A percentile compares a stretch with the other conserved stretches of the same genome.
Evolutionary conservation across 2,329 filamentous ascomycete species (phyloP).

Genomic region (Conoideocrella luteorostrata): DNA sequence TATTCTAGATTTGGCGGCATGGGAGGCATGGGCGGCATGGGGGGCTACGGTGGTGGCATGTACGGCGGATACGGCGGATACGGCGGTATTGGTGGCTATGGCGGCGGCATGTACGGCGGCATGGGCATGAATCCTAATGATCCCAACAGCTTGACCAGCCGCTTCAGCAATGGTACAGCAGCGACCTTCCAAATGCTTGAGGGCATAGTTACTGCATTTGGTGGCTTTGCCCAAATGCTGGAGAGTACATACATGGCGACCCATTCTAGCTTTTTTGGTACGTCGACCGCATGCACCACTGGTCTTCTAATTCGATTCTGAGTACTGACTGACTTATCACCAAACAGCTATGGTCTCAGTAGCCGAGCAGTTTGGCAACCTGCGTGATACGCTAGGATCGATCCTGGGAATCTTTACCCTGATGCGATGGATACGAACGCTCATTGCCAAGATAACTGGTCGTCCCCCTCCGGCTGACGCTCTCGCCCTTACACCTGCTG

Average conservation of each 20-base stretch:
- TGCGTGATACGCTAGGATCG: slow-evolving; percentile 88
- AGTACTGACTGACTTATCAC: slow-evolving; percentile 7
- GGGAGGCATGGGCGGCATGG: slow-evolving; percentile 20
- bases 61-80: slow-evolving; percentile 40
- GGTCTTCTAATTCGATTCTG: not conserved
- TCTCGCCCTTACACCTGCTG: slow-evolving; percentile 77
- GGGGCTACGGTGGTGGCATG: slow-evolving; percentile 32
- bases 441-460: slow-evolving; percentile 88
- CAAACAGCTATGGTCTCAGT: slow-evolving; percentile 88
- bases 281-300: slow-evolving; percentile 22
- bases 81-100: slow-evolving; percentile 29
- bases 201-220: slow-evolving; percentile 92
- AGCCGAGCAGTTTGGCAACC: slow-evolving; percentile 90
- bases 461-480: slow-evolving; percentile 84
- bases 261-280: slow-evolving; percentile 97
- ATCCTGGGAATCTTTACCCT: slow-evolving; percentile 93
- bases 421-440: slow-evolving; percentile 87
- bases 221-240: slow-evolving; percentile 97
- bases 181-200: slow-evolving; percentile 98
- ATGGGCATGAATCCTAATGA: slow-evolving; percentile 59
- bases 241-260: slow-evolving; percentile 99
- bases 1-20: slow-evolving; percentile 43
- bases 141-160: slow-evolving; percentile 88
- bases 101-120: slow-evolving; percentile 28
- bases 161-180: slow-evolving; percentile 89